Evolutionary conservation across 2,329 filamentous ascomycete genomes (phyloP).

Genomic region (Neurospora crassa): DNA sequence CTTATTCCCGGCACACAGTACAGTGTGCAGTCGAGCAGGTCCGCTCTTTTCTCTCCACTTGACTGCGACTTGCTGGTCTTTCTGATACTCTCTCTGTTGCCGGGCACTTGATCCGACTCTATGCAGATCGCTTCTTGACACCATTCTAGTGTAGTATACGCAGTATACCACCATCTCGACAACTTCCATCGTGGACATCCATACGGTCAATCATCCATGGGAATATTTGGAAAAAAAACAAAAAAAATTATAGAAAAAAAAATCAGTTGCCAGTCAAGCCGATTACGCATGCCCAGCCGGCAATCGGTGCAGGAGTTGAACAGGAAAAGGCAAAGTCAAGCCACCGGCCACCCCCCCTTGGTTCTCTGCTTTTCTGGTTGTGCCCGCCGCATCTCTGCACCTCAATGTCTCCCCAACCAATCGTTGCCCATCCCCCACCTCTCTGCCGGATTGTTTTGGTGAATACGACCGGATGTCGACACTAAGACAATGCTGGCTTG

Average conservation of each 20-base stretch:
- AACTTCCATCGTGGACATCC: background rate
- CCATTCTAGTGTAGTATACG: no score
- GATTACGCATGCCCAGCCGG: conserved; percentile 12
- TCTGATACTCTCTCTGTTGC: background rate
- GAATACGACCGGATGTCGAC: background rate
- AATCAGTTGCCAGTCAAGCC: background rate
- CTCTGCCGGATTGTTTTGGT: background rate
- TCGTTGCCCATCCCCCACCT: background rate
- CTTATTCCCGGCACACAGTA: background rate
- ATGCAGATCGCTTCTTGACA: background rate
- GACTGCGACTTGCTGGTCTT: background rate
- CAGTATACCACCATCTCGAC: background rate
- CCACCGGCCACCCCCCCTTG: background rate
- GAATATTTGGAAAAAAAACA: background rate
- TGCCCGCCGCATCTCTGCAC: background rate
- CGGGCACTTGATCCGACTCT: background rate
- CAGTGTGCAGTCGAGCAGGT: background rate
- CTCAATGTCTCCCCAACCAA: background rate
- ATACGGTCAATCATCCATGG: background rate
- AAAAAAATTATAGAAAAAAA: no score
- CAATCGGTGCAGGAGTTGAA: conserved; percentile 7
- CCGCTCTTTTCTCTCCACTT: background rate
- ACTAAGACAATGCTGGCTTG: background rate
- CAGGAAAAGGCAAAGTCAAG: background rate
- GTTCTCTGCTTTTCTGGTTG: background rate